phyloP scores from a whole-genome alignment of 2,329 filamentous ascomycete species.

The Phialophora macrospora region DNA sequence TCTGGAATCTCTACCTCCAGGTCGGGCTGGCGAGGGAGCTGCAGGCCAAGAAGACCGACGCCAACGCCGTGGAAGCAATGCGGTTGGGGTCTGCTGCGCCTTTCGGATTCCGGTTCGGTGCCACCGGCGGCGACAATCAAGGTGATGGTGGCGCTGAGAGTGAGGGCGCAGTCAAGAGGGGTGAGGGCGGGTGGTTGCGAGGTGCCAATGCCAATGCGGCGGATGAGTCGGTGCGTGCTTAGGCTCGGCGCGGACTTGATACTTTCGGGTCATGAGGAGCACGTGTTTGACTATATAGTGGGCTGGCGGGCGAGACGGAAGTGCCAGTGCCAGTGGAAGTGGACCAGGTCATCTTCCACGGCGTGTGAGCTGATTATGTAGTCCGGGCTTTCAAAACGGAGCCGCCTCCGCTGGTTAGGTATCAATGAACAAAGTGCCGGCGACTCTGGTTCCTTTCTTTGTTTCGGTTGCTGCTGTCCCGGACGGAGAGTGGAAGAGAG shows the following conservation, averaged over 20 bases:
- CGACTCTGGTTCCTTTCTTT: no score
- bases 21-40: conserved; percentile 19
- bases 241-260: background rate
- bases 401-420: no score
- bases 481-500: no score
- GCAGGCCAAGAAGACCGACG: conserved; percentile 12
- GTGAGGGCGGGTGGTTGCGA: background rate
- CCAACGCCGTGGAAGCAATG: background rate
- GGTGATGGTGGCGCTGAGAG: background rate
- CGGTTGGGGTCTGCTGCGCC: background rate
- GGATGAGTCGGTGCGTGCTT: background rate
- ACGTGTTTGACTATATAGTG: background rate
- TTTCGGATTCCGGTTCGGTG: background rate
- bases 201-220: background rate
- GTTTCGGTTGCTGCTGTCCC: no score
- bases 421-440: no score
- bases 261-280: background rate
- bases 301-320: no score
- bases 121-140: background rate
- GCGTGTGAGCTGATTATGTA: no score
- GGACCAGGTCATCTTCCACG: no score
- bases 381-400: no score
- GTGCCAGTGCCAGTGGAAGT: no score
- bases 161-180: background rate
- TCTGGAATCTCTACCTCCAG: conserved; percentile 25